These are phyloP conservation scores for Hericium erinaceus DNA, from an alignment of 768 basidiomycete species.

Conservation along the genomic window DNA sequence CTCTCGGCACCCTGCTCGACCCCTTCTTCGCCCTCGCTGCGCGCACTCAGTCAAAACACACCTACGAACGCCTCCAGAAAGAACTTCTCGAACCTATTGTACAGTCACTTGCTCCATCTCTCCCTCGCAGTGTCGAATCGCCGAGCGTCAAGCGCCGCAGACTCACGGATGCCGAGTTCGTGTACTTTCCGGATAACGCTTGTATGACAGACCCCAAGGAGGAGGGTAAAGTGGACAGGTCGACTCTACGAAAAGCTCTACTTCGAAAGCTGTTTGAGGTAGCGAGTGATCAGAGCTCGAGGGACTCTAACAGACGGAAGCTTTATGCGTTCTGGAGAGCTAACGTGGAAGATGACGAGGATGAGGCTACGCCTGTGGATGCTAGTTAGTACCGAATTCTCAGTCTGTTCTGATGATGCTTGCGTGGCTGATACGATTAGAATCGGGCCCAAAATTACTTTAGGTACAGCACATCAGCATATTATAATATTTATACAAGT, in stretches of 20 bases:
- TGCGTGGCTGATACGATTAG: too few relatives aligned
- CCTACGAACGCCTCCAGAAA: slow-evolving; percentile 66
- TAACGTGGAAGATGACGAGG: slow-evolving; percentile 36
- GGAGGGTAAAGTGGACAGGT: slow-evolving; percentile 28
- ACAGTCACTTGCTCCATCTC: slow-evolving; percentile 32
- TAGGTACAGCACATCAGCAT: too few relatives aligned
- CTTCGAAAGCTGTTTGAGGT: slow-evolving; percentile 59
- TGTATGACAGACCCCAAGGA: slow-evolving; percentile 33
- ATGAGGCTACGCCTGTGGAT: slow-evolving; percentile 11
- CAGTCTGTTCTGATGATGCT: too few relatives aligned
- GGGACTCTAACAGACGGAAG: slow-evolving; percentile 71
- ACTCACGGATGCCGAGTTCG: slow-evolving; percentile 30
- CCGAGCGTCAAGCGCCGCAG: slow-evolving; percentile 39
- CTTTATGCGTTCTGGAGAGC: slow-evolving; percentile 77
- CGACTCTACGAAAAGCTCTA: slow-evolving; percentile 42
- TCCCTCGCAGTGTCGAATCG: slow-evolving; percentile 22
- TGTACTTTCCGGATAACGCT: slow-evolving; percentile 43
- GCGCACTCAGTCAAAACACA: slow-evolving; percentile 49
- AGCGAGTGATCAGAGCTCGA: slow-evolving; percentile 66
- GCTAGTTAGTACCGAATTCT: neutral
- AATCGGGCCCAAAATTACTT: too few relatives aligned
- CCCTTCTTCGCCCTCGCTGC: slow-evolving; percentile 74
- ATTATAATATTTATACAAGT: too few relatives aligned
- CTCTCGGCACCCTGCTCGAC: slow-evolving; percentile 43
- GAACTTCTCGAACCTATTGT: slow-evolving; percentile 66